Evolutionary conservation across 2,329 filamentous ascomycete genomes (phyloP).

Genomic region (Ascocoryne sarcoides): DNA sequence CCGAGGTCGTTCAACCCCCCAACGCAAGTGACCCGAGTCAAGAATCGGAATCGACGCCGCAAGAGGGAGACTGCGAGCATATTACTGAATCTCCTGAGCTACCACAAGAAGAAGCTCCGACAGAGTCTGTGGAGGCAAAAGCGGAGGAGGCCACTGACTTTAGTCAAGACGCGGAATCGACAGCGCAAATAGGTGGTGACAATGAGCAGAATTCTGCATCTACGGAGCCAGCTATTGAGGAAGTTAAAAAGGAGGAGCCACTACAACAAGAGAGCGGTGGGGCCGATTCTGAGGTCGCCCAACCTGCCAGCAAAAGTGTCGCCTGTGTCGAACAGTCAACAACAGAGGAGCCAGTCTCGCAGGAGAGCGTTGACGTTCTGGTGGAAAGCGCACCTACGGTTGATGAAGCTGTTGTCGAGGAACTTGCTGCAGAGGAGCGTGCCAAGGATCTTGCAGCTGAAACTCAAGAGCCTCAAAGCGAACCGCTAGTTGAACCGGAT

Average conservation of each 20-base stretch:
- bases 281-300: neutral
- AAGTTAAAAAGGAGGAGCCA: neutral
- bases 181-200: no score
- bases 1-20: no score
- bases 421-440: neutral
- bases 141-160: no score
- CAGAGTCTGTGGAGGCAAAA: neutral
- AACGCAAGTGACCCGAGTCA: no score
- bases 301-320: no score
- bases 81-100: neutral
- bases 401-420: slow-evolving; percentile 1
- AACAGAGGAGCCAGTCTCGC: neutral
- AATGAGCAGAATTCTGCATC: neutral
- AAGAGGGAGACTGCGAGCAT: no score
- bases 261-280: neutral
- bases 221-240: neutral
- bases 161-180: no score
- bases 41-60: no score
- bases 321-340: no score
- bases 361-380: neutral
- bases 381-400: slow-evolving; percentile 1
- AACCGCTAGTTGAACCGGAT: no score
- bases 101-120: neutral
- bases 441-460: slow-evolving; percentile 2
- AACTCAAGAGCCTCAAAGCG: no score